Evolutionary conservation across 805 yeast species (phyloP), one percentile per base, ranked within the genome.

Genomic region (Kluyveromyces dobzhanskii): DNA sequence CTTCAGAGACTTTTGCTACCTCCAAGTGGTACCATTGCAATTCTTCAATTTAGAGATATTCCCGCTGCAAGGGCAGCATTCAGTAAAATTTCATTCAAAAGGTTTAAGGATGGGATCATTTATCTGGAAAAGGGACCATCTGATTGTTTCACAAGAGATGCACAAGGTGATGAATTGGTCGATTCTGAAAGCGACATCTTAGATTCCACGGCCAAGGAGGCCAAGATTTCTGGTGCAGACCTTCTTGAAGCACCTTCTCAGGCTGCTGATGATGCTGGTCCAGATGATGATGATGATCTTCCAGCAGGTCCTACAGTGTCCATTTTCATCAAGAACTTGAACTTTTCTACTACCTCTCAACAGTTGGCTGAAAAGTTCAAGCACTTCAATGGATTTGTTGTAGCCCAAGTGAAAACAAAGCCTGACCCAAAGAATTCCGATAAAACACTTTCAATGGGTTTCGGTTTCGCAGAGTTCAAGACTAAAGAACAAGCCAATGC

Each of bases 91-190:
- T 83, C 97, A 14, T 92, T 80, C 60, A 78, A 90, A 56, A 72
- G 97, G 53, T 77, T 90, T 54, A 88, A 88, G 45, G 86, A 84
- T 54, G 78, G 92, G 33, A 84, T 92, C 41, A 57, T 92, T 31
- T 92, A 92, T 56, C 66, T 92, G 44, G 98, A 92, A 57, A 90
- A 90, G 62, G 98, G 97, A 0, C 98, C 98, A 17, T 75, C 73
- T 53, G 84, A 76, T 44, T 67, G 88, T 44, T 84, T 92, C 61
- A 74, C 75, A 0, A 70, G 75, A 43, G 81, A 71, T 17, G 78
- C 85, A 3, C 51, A 62, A 8, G 45, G 44, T 2, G 58, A 53
- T 29, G 75, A 69, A 27, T 49, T 42, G 2, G 47, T 58, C 2
- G 64, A 56, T 17, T 49, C 43, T 3, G 41, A 43, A 11, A 36